Evolutionary conservation across 75 land plant genomes (phyloP), one percentile per base, ranked within the genome.

Genomic region (Picea glauca): DNA sequence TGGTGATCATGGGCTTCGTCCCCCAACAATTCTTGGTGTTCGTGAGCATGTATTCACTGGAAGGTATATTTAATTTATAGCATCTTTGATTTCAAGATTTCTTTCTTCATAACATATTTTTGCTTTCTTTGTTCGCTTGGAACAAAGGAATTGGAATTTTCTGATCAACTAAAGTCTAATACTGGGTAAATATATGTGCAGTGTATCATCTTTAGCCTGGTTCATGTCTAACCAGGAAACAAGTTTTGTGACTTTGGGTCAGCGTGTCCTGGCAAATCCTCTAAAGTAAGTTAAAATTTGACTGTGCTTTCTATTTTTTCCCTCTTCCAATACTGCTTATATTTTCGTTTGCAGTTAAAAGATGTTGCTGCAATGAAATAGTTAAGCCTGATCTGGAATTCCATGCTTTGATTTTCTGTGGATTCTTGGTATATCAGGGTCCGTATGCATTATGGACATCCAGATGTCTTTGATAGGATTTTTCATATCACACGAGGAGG

Each of bases 371-470:
- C 5, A 3, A 63, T 11, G 11, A 2, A n/a, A 63, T n/a, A 2
- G 8, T n/a, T 63, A n/a, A 63, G 26, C 20, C 65, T 63, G 65
- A 63, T 63, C 65, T n/a, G 65, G 26, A 63, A 11, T n/a, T 17
- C 20, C 18, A n/a, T 63, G 11, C 26, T 63, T n/a, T n/a, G 65
- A 12, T 18, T 63, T 63, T n/a, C 21, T 17, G 32, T 73, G 12
- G 2, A 20, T 38, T 20, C 17, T 20, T n/a, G 32, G 14, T 33
- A 72, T 33, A 76, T 77, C 79, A 92, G 97, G 87, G 93, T 92
- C 8, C 89, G 98, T 18, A 94, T 94, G 98, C 98, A 94, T 79
- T 94, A 94, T 86, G 98, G 96, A 5, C 98, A 94, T 84, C 98
- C 98, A 78, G 98, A 94, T 91, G 98, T 94, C 21, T 94, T 94